These are phyloP conservation scores for Eucalyptus caleyi DNA, from an alignment of 345 rosid species.

Conservation along the genomic window DNA sequence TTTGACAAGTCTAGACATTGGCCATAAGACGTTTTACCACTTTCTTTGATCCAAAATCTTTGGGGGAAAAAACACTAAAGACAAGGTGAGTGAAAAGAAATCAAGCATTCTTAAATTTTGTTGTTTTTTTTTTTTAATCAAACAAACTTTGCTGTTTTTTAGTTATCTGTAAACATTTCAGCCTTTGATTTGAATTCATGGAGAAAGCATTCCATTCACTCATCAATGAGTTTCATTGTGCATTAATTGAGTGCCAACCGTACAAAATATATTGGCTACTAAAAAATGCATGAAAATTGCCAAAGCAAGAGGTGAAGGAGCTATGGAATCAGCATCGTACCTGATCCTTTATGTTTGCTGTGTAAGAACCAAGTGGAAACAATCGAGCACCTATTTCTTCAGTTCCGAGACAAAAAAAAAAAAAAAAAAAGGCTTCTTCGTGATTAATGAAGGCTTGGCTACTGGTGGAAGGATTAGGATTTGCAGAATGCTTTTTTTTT, in stretches of 20 bases:
- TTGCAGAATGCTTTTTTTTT: background rate
- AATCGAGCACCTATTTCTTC: too few relatives aligned
- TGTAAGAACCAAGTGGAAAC: background rate
- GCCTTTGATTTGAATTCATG: background rate
- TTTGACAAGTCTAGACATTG: background rate
- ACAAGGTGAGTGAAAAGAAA: background rate
- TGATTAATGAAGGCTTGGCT: background rate
- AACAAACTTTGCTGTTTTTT: background rate
- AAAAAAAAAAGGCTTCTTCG: background rate
- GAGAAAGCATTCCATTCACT: background rate
- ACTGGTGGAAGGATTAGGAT: background rate
- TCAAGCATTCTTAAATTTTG: too few relatives aligned
- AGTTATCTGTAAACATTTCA: background rate
- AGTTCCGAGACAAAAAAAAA: too few relatives aligned
- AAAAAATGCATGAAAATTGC: too few relatives aligned
- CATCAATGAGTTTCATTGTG: too few relatives aligned
- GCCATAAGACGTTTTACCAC: background rate
- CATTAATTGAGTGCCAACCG: too few relatives aligned
- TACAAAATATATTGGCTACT: too few relatives aligned
- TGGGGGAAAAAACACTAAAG: background rate
- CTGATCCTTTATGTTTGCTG: background rate
- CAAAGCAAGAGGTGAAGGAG: too few relatives aligned
- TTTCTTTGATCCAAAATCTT: background rate
- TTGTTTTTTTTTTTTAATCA: background rate
- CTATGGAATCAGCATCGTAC: too few relatives aligned